A percentile compares a stretch with the other conserved stretches of the same genome.
Conservation (phyloP, 495 filamentous ascomycete genomes). For the Pyrenopolyporus hunteri region DNA sequence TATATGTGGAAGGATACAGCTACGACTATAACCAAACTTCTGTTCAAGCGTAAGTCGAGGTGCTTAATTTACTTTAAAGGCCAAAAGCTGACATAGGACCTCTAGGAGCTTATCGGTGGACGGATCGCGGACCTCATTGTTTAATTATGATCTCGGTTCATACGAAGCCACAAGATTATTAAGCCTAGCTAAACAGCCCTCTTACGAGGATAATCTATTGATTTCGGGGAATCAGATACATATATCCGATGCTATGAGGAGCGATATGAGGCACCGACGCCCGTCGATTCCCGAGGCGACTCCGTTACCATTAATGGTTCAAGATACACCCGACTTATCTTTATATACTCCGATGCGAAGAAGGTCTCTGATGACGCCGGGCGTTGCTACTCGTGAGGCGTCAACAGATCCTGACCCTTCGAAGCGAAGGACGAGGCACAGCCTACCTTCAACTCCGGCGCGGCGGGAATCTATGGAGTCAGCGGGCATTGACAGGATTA, state of each 20-base stretch:
- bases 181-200: slow-evolving; percentile 47
- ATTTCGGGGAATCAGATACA: slow-evolving; percentile 47
- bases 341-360: slow-evolving; percentile 56
- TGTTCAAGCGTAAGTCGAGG: slow-evolving; percentile 21
- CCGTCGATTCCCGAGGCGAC: slow-evolving; percentile 38
- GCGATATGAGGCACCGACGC: slow-evolving; percentile 41
- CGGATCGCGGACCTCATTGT: slow-evolving; percentile 43
- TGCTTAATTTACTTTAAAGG: not conserved
- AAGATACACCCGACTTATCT: slow-evolving; percentile 51
- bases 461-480: slow-evolving; percentile 48
- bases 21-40: slow-evolving; percentile 24
- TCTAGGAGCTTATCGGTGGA: slow-evolving; percentile 38
- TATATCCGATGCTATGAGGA: slow-evolving; percentile 46
- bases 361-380: slow-evolving; percentile 55
- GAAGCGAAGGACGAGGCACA: slow-evolving; percentile 42
- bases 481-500: slow-evolving; percentile 37
- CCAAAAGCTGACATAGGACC: slow-evolving; percentile 13
- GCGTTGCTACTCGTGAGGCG: slow-evolving; percentile 52
- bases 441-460: slow-evolving; percentile 46
- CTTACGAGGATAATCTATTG: slow-evolving; percentile 38
- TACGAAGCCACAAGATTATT: slow-evolving; percentile 52
- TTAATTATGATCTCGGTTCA: slow-evolving; percentile 50
- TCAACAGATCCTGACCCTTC: slow-evolving; percentile 29
- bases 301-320: slow-evolving; percentile 41
- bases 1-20: slow-evolving; percentile 22